Evolutionary conservation across 2,329 filamentous ascomycete species (phyloP).

Genomic region (Epichloe brachyelytri): DNA sequence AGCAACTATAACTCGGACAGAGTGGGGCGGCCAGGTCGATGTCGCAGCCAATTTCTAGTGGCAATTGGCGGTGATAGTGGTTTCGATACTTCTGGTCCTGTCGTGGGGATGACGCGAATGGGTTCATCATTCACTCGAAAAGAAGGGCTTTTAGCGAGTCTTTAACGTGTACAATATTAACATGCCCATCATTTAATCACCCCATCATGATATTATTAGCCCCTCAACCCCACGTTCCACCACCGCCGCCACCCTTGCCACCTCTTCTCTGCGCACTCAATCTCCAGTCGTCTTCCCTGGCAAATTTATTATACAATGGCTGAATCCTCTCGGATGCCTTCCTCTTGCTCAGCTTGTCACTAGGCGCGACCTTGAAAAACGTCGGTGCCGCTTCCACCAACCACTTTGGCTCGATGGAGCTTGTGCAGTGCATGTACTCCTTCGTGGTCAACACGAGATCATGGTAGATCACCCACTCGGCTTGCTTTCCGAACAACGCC

Average conservation of each 20-base stretch:
- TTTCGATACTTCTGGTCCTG: too few species aligned
- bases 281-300: slow-evolving; percentile 88
- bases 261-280: slow-evolving; percentile 76
- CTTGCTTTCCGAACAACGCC: slow-evolving; percentile 86
- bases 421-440: slow-evolving; percentile 96
- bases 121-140: too few species aligned
- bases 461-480: slow-evolving; percentile 94
- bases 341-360: slow-evolving; percentile 74
- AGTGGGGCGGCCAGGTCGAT: too few species aligned
- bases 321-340: slow-evolving; percentile 92
- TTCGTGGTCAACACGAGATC: slow-evolving; percentile 84
- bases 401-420: slow-evolving; percentile 85
- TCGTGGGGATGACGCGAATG: too few species aligned
- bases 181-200: neutral
- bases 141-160: too few species aligned
- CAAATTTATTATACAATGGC: slow-evolving; percentile 87
- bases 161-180: too few species aligned
- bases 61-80: too few species aligned
- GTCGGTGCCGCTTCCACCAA: slow-evolving; percentile 94
- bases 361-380: slow-evolving; percentile 94
- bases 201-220: too few species aligned
- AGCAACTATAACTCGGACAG: too few species aligned
- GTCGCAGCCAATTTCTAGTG: too few species aligned
- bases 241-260: slow-evolving; percentile 70
- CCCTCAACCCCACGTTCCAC: slow-evolving; percentile 78